Evolutionary conservation across 2,329 filamentous ascomycete species (phyloP).

Genomic region (Cordyceps tenuipes): DNA sequence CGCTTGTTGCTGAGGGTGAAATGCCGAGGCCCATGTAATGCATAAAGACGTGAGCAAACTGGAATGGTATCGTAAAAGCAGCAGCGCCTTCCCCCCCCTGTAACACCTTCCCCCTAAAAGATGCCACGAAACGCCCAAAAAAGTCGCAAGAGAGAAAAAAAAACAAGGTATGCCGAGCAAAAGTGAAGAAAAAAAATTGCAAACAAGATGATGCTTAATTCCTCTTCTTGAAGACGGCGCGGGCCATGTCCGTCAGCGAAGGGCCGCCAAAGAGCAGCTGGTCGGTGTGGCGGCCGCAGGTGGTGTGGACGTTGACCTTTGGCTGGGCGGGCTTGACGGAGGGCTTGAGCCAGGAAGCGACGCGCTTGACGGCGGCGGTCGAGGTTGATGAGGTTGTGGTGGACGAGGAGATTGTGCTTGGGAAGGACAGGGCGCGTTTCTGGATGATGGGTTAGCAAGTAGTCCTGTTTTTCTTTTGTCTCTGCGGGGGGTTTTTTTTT

Average conservation of each 20-base stretch:
- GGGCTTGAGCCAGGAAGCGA: constrained; percentile 21
- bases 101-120: neutral
- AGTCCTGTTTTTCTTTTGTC: too few species aligned
- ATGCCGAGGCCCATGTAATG: neutral
- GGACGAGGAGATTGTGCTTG: constrained; percentile 23
- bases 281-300: constrained; percentile 46
- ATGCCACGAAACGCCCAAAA: neutral
- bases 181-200: neutral
- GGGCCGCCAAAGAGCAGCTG: constrained; percentile 45
- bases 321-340: constrained; percentile 28
- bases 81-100: too few species aligned
- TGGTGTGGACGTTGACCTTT: constrained; percentile 43
- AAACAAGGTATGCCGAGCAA: neutral
- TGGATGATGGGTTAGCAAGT: neutral
- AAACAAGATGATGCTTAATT: neutral
- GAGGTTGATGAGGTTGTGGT: constrained; percentile 17
- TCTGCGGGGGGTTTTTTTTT: neutral
- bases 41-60: neutral
- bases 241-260: constrained; percentile 35
- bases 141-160: neutral
- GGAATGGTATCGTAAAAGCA: constrained; percentile 2
- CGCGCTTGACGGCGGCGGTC: constrained; percentile 22
- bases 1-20: neutral
- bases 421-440: constrained; percentile 9
- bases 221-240: constrained; percentile 28